Conservation (phyloP, 2,329 filamentous ascomycete genomes). For the Epichloe gansuensis region DNA sequence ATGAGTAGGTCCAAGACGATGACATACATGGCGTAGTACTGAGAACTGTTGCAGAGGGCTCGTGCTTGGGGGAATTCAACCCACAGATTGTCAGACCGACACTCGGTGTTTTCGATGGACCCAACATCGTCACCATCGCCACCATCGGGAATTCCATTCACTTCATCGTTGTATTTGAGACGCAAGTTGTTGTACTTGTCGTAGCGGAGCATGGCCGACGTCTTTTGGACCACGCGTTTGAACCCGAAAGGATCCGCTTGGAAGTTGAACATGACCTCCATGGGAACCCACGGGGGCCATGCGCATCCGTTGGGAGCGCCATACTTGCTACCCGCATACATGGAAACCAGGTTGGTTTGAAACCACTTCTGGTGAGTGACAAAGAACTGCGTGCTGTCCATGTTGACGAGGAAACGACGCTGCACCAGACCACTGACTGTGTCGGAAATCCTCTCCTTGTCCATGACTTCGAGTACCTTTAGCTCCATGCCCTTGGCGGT, state of each 20-base stretch:
- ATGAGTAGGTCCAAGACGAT: conserved; percentile 92
- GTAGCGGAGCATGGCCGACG: conserved; percentile 84
- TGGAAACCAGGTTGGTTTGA: conserved; percentile 66
- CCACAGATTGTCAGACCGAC: conserved; percentile 89
- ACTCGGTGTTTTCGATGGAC: conserved; percentile 49
- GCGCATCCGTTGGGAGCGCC: conserved; percentile 71
- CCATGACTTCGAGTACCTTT: conserved; percentile 95
- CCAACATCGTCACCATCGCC: conserved; percentile 25
- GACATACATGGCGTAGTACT: conserved; percentile 97
- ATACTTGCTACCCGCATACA: conserved; percentile 91
- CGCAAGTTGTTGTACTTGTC: conserved; percentile 98
- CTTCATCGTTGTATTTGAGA: conserved; percentile 92
- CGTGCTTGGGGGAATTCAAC: conserved; percentile 91
- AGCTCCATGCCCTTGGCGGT: conserved; percentile 97
- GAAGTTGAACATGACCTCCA: conserved; percentile 98
- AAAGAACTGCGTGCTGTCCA: conserved; percentile 98
- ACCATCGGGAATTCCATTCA: conserved; percentile 47
- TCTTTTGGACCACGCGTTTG: conserved; percentile 91
- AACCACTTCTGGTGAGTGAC: conserved; percentile 92
- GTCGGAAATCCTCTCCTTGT: conserved; percentile 84
- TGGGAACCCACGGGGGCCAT: conserved; percentile 96
- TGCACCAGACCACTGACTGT: conserved; percentile 92
- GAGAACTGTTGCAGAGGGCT: conserved; percentile 90
- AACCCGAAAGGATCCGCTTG: conserved; percentile 92
- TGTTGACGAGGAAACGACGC: conserved; percentile 81